Percentiles rank a stretch among this genome's conserved stretches.
Evolutionary conservation across 345 rosid species (phyloP).

Genomic region (Euclidium syriacum): DNA sequence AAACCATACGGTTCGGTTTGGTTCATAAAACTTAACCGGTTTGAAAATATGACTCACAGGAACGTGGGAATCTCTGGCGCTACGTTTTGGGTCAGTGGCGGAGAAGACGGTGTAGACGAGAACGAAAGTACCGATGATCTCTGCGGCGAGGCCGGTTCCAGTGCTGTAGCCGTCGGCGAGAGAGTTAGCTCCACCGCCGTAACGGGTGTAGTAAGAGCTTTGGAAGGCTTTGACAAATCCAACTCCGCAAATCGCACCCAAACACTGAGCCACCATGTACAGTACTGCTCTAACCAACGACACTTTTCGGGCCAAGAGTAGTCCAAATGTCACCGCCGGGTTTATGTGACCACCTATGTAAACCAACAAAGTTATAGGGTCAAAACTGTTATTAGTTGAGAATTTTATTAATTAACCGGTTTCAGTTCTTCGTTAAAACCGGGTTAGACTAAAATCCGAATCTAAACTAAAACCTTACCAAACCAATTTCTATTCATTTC

Average conservation of each 20-base stretch:
- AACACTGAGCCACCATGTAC: slow-evolving; percentile 63
- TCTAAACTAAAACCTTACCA: background rate
- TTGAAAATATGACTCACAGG: slow-evolving; percentile 37
- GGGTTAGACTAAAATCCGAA: background rate
- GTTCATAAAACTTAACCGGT: background rate
- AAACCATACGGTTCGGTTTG: no score
- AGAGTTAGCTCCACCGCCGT: slow-evolving; percentile 64
- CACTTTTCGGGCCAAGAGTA: slow-evolving; percentile 57
- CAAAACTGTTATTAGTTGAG: background rate
- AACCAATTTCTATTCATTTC: background rate
- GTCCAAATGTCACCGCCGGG: slow-evolving; percentile 68
- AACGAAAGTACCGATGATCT: slow-evolving; percentile 63
- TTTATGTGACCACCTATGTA: slow-evolving; percentile 60
- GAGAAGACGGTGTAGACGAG: slow-evolving; percentile 67
- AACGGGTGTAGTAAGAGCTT: slow-evolving; percentile 39
- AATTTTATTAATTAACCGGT: no score
- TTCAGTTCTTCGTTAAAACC: no score
- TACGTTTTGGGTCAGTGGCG: slow-evolving; percentile 64
- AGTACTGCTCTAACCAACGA: slow-evolving; percentile 54
- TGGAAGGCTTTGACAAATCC: slow-evolving; percentile 61
- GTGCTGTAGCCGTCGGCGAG: slow-evolving; percentile 42
- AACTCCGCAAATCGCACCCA: slow-evolving; percentile 68
- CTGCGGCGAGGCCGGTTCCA: slow-evolving; percentile 60
- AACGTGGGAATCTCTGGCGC: slow-evolving; percentile 59
- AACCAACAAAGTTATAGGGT: background rate